Conservation (phyloP, 1,284 basidiomycete species). For the Ustilago xerochloae region DNA sequence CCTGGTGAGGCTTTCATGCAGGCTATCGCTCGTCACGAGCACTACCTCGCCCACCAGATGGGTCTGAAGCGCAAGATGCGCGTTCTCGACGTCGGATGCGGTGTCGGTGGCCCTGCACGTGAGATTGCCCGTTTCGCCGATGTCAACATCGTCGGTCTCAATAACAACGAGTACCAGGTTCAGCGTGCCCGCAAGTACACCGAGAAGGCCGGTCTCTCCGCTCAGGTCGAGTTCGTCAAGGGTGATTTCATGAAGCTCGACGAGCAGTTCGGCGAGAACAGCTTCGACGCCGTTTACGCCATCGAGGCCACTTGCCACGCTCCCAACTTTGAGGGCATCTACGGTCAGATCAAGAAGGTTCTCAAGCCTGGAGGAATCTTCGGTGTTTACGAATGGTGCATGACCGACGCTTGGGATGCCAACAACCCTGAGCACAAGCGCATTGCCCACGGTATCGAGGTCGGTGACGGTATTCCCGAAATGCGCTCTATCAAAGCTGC, state of each 20-base stretch:
- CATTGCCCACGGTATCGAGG: conserved; percentile 79
- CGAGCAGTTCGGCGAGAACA: conserved; percentile 91
- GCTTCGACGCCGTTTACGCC: conserved; percentile 97
- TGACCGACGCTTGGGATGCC: conserved; percentile 94
- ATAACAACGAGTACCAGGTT: conserved; percentile 98
- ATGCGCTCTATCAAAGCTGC: conserved; percentile 85
- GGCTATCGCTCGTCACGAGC: conserved; percentile 92
- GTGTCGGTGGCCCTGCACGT: conserved; percentile 94
- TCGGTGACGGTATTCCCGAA: conserved; percentile 97
- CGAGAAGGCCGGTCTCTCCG: conserved; percentile 78
- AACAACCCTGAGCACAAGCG: conserved; percentile 87
- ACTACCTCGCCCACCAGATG: conserved; percentile 83
- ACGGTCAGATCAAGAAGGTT: conserved; percentile 91
- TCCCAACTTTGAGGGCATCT: conserved; percentile 93
- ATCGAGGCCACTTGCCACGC: conserved; percentile 98
- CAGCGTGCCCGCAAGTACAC: conserved; percentile 87
- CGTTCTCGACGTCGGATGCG: conserved; percentile 97
- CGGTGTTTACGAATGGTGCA: conserved; percentile 98
- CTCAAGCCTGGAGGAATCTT: conserved; percentile 97
- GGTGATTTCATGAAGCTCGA: conserved; percentile 92
- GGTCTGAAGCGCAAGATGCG: conserved; percentile 82
- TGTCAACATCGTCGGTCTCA: conserved; percentile 85
- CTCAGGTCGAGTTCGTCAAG: conserved; percentile 76
- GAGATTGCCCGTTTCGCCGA: conserved; percentile 94
- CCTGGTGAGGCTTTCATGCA: conserved; percentile 88